phyloP scores from a whole-genome alignment of 2,329 filamentous ascomycete species.

The Pseudomassariella vexata region DNA sequence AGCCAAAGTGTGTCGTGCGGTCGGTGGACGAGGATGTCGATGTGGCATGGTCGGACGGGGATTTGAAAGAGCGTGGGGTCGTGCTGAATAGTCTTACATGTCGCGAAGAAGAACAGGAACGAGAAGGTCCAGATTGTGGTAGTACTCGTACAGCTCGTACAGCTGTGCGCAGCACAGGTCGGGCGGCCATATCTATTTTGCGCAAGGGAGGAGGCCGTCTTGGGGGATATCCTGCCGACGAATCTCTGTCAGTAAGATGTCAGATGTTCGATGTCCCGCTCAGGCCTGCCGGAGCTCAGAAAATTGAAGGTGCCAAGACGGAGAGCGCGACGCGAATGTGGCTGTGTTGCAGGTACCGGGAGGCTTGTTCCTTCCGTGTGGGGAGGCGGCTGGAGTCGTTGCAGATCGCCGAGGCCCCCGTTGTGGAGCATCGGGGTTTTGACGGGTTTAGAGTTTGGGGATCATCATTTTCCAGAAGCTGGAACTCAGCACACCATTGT shows the following conservation, averaged over 20 bases:
- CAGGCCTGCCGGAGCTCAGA: too few relatives aligned
- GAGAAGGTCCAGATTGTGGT: slow-evolving; percentile 5
- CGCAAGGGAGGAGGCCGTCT: not conserved
- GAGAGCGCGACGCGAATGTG: too few relatives aligned
- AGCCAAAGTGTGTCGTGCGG: slow-evolving; percentile 83
- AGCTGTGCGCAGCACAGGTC: slow-evolving; percentile 18
- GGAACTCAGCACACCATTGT: too few relatives aligned
- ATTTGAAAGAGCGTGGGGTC: slow-evolving; percentile 11
- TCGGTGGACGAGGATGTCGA: slow-evolving; percentile 27
- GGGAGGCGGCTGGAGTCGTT: too few relatives aligned
- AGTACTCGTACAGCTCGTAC: slow-evolving; percentile 15
- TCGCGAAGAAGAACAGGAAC: slow-evolving; percentile 6
- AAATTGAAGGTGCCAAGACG: too few relatives aligned
- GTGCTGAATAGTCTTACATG: slow-evolving; percentile 15
- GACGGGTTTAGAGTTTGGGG: too few relatives aligned
- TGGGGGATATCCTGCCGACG: not conserved
- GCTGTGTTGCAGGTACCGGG: too few relatives aligned
- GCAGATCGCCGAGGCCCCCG: too few relatives aligned
- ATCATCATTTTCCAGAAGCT: too few relatives aligned
- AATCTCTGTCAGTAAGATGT: too few relatives aligned
- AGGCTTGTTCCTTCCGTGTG: too few relatives aligned
- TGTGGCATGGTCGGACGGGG: slow-evolving; percentile 14
- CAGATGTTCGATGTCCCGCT: slow-evolving; percentile 5
- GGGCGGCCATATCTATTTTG: slow-evolving; percentile 19
- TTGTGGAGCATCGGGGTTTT: too few relatives aligned